These are phyloP conservation scores for Lactuca sativa DNA, from an alignment of 129 eudicot genomes.

Conservation along the genomic window DNA sequence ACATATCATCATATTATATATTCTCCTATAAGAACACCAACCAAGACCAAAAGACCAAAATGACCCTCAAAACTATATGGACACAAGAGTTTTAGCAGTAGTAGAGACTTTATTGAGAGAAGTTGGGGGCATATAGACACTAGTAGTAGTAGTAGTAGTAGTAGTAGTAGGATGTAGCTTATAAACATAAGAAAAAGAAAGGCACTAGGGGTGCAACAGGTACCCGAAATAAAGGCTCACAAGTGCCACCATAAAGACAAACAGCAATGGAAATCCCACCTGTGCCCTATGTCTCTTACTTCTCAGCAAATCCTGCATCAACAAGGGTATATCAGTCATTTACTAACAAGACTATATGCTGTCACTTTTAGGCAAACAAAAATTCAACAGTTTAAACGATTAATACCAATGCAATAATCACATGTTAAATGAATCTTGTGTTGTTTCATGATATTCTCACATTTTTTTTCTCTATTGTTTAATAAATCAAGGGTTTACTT, in stretches of 20 bases:
- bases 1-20: no score
- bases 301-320: slow-evolving; percentile 50
- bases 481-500: background rate
- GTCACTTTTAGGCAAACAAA: background rate
- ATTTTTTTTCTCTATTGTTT: slow-evolving; percentile 3
- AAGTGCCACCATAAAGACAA: slow-evolving; percentile 72
- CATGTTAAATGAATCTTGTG: slow-evolving; percentile 4
- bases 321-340: background rate
- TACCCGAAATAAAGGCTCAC: slow-evolving; percentile 56
- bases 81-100: background rate
- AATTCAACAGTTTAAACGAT: slow-evolving; percentile 1
- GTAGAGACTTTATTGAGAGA: slow-evolving; percentile 10
- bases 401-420: background rate
- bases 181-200: background rate
- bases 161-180: background rate
- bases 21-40: no score
- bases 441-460: slow-evolving; percentile 9
- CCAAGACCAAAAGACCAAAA: no score
- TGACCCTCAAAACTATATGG: background rate
- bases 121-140: slow-evolving; percentile 14
- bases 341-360: background rate
- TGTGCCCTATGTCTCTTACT: slow-evolving; percentile 51
- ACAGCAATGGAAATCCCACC: slow-evolving; percentile 67
- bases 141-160: background rate
- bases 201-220: slow-evolving; percentile 35